These are phyloP conservation scores for Mycena rosella DNA, from an alignment of 768 basidiomycete genomes.

Conservation along the genomic window DNA sequence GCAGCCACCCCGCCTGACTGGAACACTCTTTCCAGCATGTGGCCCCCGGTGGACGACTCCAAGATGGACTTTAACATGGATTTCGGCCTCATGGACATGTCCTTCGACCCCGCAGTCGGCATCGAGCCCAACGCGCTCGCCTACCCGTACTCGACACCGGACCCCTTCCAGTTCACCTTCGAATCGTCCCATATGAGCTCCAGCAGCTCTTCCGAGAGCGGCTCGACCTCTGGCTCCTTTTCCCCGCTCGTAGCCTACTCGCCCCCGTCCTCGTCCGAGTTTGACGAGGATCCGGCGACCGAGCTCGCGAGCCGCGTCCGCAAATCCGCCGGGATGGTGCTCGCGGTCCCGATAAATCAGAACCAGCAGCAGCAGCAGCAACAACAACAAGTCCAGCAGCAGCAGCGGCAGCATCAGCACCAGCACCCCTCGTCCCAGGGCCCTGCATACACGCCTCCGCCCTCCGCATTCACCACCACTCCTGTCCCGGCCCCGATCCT, in stretches of 20 bases:
- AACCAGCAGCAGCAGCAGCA: conserved; percentile 40
- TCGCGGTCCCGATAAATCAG: conserved; percentile 59
- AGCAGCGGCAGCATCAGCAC: conserved; percentile 38
- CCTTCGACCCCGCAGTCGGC: conserved; percentile 68
- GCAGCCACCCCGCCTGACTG: conserved; percentile 60
- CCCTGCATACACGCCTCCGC: conserved; percentile 35
- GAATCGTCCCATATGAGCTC: conserved; percentile 43
- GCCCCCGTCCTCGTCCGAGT: conserved; percentile 27
- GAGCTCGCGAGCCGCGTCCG: conserved; percentile 64
- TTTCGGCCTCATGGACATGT: conserved; percentile 71
- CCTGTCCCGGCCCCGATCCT: conserved; percentile 32
- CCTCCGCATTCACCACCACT: conserved; percentile 43
- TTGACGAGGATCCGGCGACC: conserved; percentile 48
- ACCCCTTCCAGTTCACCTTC: conserved; percentile 42
- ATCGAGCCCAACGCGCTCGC: conserved; percentile 78
- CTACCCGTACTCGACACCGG: conserved; percentile 26
- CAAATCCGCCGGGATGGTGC: conserved; percentile 69
- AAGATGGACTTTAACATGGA: conserved; percentile 51
- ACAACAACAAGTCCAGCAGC: conserved; percentile 40
- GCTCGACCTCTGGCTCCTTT: conserved; percentile 35
- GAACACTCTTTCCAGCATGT: conserved; percentile 65
- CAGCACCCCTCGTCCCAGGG: not conserved
- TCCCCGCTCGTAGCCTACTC: conserved; percentile 33
- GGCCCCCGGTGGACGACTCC: conserved; percentile 52
- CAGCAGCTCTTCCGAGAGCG: conserved; percentile 38